phyloP scores from a whole-genome alignment of 805 yeast genomes.

The Saturnispora gosingensis region DNA sequence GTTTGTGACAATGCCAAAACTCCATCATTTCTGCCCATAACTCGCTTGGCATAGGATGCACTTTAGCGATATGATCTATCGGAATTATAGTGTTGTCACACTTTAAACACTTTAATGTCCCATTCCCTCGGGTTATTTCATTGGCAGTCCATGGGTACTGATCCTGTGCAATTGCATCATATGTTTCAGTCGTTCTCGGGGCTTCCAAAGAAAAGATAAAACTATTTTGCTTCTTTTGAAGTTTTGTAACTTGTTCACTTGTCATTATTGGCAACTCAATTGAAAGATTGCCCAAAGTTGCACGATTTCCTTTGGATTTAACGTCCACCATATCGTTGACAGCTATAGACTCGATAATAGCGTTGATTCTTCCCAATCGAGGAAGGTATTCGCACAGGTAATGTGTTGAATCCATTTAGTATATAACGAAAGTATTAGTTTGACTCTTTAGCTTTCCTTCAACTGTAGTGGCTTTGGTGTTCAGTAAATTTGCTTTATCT shows the following conservation, averaged over 20 bases:
- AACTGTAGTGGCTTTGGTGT: too few relatives aligned
- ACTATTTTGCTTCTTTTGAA: background rate
- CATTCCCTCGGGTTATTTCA: slow-evolving; percentile 7
- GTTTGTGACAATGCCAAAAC: slow-evolving; percentile 95
- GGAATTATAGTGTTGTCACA: slow-evolving; percentile 19
- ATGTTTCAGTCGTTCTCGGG: slow-evolving; percentile 1
- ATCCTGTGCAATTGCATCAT: slow-evolving; percentile 11
- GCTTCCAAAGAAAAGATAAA: background rate
- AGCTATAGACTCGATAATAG: background rate
- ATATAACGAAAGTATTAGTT: background rate
- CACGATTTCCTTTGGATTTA: background rate
- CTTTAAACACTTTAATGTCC: slow-evolving; percentile 12
- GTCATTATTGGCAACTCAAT: background rate
- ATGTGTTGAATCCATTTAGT: background rate
- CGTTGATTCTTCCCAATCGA: slow-evolving; percentile 2
- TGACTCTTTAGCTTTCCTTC: too few relatives aligned
- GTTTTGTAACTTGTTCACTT: background rate
- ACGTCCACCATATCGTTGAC: background rate
- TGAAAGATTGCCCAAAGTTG: background rate
- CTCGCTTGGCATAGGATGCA: slow-evolving; percentile 78
- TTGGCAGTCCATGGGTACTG: slow-evolving; percentile 20
- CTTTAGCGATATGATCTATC: slow-evolving; percentile 26
- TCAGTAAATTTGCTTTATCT: too few relatives aligned
- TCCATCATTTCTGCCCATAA: slow-evolving; percentile 94
- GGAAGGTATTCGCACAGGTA: slow-evolving; percentile 6